Conservation (phyloP, 2,329 filamentous ascomycete species). For the Colletotrichum sp. region DNA sequence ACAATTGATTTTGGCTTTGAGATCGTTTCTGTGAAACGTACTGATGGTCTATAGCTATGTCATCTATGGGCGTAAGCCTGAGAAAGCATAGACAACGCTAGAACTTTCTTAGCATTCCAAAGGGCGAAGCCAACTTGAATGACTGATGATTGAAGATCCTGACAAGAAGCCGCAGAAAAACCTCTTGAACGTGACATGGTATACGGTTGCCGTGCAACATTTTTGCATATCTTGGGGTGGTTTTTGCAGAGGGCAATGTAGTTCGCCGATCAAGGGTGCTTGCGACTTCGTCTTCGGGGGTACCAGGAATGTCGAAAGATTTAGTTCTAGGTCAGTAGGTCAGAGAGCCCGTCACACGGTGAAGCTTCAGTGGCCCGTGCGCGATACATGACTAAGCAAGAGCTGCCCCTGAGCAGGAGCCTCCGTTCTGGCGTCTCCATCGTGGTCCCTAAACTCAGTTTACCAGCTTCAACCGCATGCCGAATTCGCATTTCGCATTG, state of each 20-base stretch:
- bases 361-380: background rate
- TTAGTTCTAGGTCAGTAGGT: no score
- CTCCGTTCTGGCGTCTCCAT: background rate
- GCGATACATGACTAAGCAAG: background rate
- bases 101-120: background rate
- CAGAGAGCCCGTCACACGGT: background rate
- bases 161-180: fast-evolving
- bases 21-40: background rate
- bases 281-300: no score
- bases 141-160: fast-evolving
- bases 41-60: background rate
- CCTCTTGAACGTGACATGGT: background rate
- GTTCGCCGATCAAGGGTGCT: no score
- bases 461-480: background rate
- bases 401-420: background rate
- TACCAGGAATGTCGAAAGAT: no score
- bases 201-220: background rate
- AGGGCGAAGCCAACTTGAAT: background rate
- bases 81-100: background rate
- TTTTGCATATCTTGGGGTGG: background rate
- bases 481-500: background rate
- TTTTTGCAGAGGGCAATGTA: no score
- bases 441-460: background rate
- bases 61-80: background rate
- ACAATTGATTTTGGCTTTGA: background rate